A percentile compares a stretch with the other conserved stretches of the same genome.
Evolutionary conservation across 108 stramenopile species (phyloP).

Genomic region (Bacterosira constricta): DNA sequence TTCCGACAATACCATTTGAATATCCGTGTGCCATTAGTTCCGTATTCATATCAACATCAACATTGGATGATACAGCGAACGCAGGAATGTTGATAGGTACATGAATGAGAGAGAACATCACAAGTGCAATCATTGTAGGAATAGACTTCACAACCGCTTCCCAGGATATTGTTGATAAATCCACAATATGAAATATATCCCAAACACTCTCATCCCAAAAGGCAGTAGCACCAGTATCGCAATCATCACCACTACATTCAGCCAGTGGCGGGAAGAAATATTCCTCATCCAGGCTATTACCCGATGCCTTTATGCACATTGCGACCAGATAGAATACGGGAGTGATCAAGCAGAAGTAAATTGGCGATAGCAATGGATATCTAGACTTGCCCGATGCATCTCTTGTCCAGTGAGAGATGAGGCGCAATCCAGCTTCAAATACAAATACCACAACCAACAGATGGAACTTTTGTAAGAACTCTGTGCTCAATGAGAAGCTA

Average conservation of each 20-base stretch:
- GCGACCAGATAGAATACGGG: conserved; percentile 87
- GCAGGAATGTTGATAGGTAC: conserved; percentile 88
- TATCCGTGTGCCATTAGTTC: conserved; percentile 84
- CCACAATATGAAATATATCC: conserved; percentile 43
- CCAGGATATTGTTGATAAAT: conserved; percentile 61
- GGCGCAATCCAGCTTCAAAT: conserved; percentile 69
- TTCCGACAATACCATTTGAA: conserved; percentile 66
- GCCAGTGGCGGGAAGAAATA: conserved; percentile 73
- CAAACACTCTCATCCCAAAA: conserved; percentile 37
- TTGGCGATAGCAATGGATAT: conserved; percentile 75
- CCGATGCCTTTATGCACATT: too few relatives aligned
- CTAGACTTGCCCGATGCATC: conserved; percentile 51
- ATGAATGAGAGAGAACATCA: conserved; percentile 78
- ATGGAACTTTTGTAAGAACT: conserved; percentile 36
- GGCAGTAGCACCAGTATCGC: too few relatives aligned
- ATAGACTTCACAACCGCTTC: conserved; percentile 54
- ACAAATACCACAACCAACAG: conserved; percentile 55
- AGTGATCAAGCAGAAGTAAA: conserved; percentile 79
- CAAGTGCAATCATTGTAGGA: conserved; percentile 67
- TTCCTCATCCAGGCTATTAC: conserved; percentile 41
- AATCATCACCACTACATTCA: conserved; percentile 5
- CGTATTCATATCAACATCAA: conserved; percentile 77
- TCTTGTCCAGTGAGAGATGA: conserved; percentile 43
- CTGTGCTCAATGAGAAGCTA: conserved; percentile 37
- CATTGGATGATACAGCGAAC: conserved; percentile 72